These are phyloP conservation scores for Arabis alpina DNA, from an alignment of 345 rosid species.

Conservation along the genomic window DNA sequence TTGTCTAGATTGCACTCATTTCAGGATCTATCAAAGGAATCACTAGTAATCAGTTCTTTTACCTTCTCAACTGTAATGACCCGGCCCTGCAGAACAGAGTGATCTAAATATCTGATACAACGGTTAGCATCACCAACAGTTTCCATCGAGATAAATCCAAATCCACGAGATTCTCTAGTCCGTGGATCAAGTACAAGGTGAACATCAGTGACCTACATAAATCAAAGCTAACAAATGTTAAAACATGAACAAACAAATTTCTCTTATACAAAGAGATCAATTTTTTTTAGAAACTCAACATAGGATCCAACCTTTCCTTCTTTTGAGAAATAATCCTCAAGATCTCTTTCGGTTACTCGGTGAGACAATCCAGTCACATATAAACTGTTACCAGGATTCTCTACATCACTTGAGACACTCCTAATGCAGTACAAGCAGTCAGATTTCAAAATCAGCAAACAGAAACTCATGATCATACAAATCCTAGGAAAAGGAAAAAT, in stretches of 20 bases:
- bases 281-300: neutral
- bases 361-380: constrained; percentile 94
- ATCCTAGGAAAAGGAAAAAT: neutral
- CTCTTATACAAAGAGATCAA: neutral
- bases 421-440: constrained; percentile 37
- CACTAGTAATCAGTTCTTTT: constrained; percentile 8
- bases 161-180: constrained; percentile 95
- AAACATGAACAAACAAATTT: neutral
- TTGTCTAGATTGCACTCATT: neutral
- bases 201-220: constrained; percentile 73
- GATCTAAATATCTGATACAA: constrained; percentile 75
- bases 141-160: constrained; percentile 91
- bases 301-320: constrained; percentile 67
- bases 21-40: neutral
- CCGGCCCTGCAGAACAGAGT: constrained; percentile 78
- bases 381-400: constrained; percentile 90
- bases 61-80: constrained; percentile 95
- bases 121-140: constrained; percentile 67
- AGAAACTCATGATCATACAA: neutral
- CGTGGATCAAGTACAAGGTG: constrained; percentile 93
- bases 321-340: constrained; percentile 71
- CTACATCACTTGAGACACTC: constrained; percentile 67
- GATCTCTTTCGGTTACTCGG: constrained; percentile 70
- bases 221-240: constrained; percentile 4
- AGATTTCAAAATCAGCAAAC: neutral